Conservation (phyloP, 2,329 filamentous ascomycete genomes). For the Paecilomyces formosus region DNA sequence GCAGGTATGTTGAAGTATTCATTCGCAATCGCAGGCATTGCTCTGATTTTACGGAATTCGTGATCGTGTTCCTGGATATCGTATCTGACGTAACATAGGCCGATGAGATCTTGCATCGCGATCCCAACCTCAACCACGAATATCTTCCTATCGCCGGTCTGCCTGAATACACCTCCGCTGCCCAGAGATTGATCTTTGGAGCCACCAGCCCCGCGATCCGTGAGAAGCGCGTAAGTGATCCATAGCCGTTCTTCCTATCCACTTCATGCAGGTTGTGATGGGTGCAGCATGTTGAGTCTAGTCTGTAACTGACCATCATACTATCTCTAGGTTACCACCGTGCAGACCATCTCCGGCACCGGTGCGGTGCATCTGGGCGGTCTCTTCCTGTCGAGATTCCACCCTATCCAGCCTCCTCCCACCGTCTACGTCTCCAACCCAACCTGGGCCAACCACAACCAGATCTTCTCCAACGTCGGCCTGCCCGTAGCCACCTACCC, state of each 20-base stretch:
- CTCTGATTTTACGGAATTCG: background rate
- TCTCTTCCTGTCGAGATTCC: slow-evolving; percentile 91
- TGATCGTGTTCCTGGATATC: background rate
- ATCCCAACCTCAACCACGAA: slow-evolving; percentile 92
- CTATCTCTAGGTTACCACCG: slow-evolving; percentile 51
- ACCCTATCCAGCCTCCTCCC: slow-evolving; percentile 54
- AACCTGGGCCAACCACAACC: slow-evolving; percentile 98
- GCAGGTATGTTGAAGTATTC: slow-evolving; percentile 54
- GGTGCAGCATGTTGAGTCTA: background rate
- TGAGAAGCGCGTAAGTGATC: slow-evolving; percentile 61
- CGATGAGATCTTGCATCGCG: slow-evolving; percentile 78
- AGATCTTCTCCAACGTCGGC: slow-evolving; percentile 90
- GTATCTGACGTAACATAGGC: slow-evolving; percentile 50
- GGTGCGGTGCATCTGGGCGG: slow-evolving; percentile 90
- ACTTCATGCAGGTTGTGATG: background rate
- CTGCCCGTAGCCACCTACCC: slow-evolving; percentile 76
- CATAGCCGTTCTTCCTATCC: background rate
- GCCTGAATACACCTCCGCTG: slow-evolving; percentile 75
- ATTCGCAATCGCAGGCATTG: background rate
- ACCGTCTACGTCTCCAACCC: slow-evolving; percentile 87
- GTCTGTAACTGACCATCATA: background rate
- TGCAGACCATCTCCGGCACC: slow-evolving; percentile 96
- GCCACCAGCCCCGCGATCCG: slow-evolving; percentile 69
- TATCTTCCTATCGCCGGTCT: slow-evolving; percentile 95
- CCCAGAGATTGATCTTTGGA: slow-evolving; percentile 84